Evolutionary conservation across 2,329 filamentous ascomycete genomes (phyloP), one percentile per base, ranked within the genome.

Genomic region (Neofusicoccum umdonicola): DNA sequence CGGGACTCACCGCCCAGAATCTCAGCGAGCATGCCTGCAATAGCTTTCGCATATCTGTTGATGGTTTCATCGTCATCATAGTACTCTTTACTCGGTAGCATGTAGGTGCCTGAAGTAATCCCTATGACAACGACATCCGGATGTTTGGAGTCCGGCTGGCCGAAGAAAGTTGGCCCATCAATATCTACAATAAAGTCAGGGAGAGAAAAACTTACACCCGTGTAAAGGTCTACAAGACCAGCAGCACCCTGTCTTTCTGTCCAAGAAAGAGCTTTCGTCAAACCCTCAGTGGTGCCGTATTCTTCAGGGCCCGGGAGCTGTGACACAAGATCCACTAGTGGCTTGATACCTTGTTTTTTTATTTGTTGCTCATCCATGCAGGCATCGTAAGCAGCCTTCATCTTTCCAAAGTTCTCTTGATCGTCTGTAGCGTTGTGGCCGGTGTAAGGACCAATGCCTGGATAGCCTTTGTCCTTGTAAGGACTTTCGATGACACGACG

Each of bases 281-380:
- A 15, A n/a, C 57, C 34, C 9, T 27, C 44, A 17, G 22, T n/a
- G 12, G 34, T 17, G 4, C 11, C 9, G 19, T 41, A 50, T 7
- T 39, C 37, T 4, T 39, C 34, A 9, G 17, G 17, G 6, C 9
- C 56, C 88, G 72, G 47, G 0, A 62, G 17, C 13, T 22, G 4
- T 6, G 13, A 22, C 1, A 62, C 22, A 9, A 90, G 75, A 3
- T 82, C 74, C 17, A 81, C 72, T 47, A 92, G 73, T 2, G 88
- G 88, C 65, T 81, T 73, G 5, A 83, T 77, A 1, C 88, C 89
- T 11, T 81, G 72, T 48, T 83, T 75, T 68, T 84, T 82, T 56
- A 90, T 83, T 11, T 78, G 75, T 6, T 83, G 79, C 71, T 88
- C 84, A 69, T 91, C 81, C 74, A 90, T 83, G 71, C 90, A 92